Base-by-base conservation (phyloP, 1,139 yeast species). In the Yamadazyma conglobata region DNA sequence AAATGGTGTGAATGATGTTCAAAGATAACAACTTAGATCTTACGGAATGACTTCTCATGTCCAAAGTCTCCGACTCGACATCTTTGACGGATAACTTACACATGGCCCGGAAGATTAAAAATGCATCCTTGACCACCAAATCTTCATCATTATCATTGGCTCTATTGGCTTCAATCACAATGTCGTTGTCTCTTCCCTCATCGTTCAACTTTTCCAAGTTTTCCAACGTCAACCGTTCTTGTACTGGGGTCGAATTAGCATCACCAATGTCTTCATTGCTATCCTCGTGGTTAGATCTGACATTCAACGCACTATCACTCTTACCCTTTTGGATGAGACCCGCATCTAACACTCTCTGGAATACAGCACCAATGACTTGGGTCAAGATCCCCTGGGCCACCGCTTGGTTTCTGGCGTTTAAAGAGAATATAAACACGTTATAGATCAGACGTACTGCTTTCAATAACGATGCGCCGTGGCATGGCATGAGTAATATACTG, bases 341-440 rank as follows among this genome's bases (percentile, higher is more conserved):
- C 8, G 34, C 25, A 22, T 34, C 37, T 9, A 25, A 10, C 5
- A 88, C 85, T 42, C 94, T 72, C 41, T 82, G 93, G 58, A 87
- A 91, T 10, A 89, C 80, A 4, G 87, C 79, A 35, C 82, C 79
- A 19, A 91, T 87, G 47, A 89, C 85, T 58, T 93, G 98, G 3
- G 95, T 86, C 42, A 93, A 69, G 7, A 93, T 82, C 3, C 96
- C 97, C 60, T 93, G 98, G 0, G 98, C 98, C 37, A 89, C 81
- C 1, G 91, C 85, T 57, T 91, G 98, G 51, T 88, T 91, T 15
- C 86, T 66, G 4, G 91, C 76, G 12, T 84, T 79, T 41, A 83
- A 67, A 0, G 96, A 87, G 39, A 87, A 73, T 26, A 91, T 82
- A 50, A 91, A 93, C 19, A 93, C 86, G 52, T 88, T 89, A 60